Conservation (phyloP, 306 rosid genomes). For the Gleditsia sinensis region DNA sequence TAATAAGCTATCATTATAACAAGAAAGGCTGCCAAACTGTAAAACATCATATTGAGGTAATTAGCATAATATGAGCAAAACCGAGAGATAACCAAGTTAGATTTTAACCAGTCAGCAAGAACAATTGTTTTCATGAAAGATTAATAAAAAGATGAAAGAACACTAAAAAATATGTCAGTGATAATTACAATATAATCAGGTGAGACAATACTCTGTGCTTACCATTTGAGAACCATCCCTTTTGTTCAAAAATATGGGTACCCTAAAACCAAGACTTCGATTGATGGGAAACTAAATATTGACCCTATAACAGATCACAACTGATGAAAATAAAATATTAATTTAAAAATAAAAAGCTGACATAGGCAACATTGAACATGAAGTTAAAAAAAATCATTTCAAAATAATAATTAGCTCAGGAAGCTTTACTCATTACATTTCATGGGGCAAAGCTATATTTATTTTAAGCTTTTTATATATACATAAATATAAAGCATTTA, state of each 20-base stretch:
- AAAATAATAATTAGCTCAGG: background rate
- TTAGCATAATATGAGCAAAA: background rate
- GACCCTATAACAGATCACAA: background rate
- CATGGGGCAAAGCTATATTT: background rate
- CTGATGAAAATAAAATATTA: background rate
- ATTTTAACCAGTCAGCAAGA: background rate
- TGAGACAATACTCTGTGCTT: background rate
- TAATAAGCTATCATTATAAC: background rate
- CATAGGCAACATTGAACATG: background rate
- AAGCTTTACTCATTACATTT: background rate
- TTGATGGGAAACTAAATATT: background rate
- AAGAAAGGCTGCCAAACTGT: background rate
- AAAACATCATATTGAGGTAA: background rate
- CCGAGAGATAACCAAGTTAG: background rate
- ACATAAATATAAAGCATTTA: slow-evolving; percentile 2
- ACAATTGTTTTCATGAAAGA: background rate
- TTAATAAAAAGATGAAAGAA: background rate
- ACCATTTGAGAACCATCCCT: background rate
- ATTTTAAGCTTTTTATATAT: slow-evolving; percentile 1
- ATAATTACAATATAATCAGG: background rate
- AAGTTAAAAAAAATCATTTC: background rate
- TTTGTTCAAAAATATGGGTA: background rate
- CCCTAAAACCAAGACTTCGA: background rate
- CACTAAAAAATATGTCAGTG: background rate
- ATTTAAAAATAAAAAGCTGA: background rate